These are phyloP conservation scores for Clitopilus passeckerianus DNA, from an alignment of 768 basidiomycete genomes.

Conservation along the genomic window DNA sequence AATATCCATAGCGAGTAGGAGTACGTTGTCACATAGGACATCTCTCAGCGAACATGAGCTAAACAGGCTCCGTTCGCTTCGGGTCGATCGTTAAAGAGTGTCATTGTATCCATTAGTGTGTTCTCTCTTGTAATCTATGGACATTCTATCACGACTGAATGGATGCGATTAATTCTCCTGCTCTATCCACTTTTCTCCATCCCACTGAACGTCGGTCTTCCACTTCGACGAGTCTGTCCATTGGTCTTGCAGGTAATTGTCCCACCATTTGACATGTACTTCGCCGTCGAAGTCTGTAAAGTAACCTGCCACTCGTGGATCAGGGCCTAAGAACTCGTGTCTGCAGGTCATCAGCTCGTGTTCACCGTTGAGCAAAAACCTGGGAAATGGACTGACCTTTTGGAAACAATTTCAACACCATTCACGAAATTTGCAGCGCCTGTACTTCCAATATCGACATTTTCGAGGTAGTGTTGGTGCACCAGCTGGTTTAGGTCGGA, in stretches of 20 bases:
- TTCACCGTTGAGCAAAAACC: not conserved
- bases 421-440: constrained; percentile 28
- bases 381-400: constrained; percentile 18
- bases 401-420: constrained; percentile 22
- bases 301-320: constrained; percentile 38
- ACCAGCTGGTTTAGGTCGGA: constrained; percentile 34
- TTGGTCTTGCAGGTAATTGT: constrained; percentile 35
- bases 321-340: constrained; percentile 40
- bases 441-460: constrained; percentile 13
- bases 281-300: constrained; percentile 29
- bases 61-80: constrained; percentile 26
- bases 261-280: constrained; percentile 38
- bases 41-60: constrained; percentile 26
- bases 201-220: constrained; percentile 27
- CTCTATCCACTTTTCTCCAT: constrained; percentile 34
- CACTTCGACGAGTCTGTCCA: constrained; percentile 39
- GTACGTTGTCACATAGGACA: not conserved
- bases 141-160: not conserved
- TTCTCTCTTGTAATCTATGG: not conserved
- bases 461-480: constrained; percentile 17
- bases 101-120: not conserved
- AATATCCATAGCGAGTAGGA: constrained; percentile 1
- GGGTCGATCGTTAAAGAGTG: constrained; percentile 11
- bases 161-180: constrained; percentile 4
- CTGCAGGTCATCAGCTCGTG: constrained; percentile 12